Evolutionary conservation across 192 early-diverging fungal genomes (phyloP).

Genomic region (Coemansia aciculifera): DNA sequence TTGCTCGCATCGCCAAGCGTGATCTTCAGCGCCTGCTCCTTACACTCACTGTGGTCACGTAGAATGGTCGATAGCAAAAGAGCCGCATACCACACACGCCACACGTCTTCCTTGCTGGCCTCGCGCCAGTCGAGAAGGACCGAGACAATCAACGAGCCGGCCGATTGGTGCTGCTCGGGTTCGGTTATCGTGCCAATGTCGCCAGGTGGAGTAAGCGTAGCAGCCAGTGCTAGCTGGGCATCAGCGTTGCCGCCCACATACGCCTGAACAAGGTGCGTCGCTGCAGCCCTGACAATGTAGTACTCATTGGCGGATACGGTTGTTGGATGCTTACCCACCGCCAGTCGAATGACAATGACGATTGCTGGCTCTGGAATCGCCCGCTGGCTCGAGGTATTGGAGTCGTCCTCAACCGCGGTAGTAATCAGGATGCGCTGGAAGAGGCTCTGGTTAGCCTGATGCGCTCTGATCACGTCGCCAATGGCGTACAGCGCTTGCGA

Average conservation of each 20-base stretch:
- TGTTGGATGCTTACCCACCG: conserved; percentile 61
- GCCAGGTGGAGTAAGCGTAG: conserved; percentile 75
- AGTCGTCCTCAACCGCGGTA: conserved; percentile 46
- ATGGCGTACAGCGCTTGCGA: conserved; percentile 84
- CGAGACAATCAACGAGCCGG: conserved; percentile 84
- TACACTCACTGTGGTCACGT: conserved; percentile 69
- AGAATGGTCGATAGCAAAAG: conserved; percentile 80
- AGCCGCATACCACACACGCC: conserved; percentile 86
- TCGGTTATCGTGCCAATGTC: conserved; percentile 14
- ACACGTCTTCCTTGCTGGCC: conserved; percentile 68
- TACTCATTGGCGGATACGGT: conserved; percentile 56
- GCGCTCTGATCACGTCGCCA: conserved; percentile 77
- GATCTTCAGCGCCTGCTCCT: conserved; percentile 74
- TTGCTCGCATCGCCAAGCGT: conserved; percentile 73
- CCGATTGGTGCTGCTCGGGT: conserved; percentile 62
- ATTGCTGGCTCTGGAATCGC: conserved; percentile 74
- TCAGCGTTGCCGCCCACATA: conserved; percentile 84
- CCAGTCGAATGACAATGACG: conserved; percentile 75
- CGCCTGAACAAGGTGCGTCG: conserved; percentile 78
- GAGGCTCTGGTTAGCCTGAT: conserved; percentile 74
- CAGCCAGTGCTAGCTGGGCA: conserved; percentile 81
- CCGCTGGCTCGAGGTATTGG: conserved; percentile 25
- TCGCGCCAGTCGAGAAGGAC: conserved; percentile 78
- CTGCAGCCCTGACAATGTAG: conserved; percentile 77
- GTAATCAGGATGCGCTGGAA: conserved; percentile 74